Evolutionary conservation across 1,284 basidiomycete genomes (phyloP).

Genomic region (Malassezia pachydermatis): DNA sequence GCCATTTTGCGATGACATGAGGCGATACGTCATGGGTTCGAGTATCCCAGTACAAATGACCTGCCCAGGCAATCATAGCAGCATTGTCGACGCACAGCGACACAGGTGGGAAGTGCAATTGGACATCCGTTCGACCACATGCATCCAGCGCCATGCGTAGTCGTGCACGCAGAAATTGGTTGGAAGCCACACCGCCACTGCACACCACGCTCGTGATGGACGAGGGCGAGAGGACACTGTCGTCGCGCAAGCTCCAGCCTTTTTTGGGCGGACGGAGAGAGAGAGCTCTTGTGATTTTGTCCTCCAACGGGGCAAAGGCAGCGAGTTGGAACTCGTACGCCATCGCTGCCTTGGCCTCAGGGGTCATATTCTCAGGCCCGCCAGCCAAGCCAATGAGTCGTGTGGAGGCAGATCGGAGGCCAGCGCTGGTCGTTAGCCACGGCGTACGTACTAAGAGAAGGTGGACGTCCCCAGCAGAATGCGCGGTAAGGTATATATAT

Average conservation of each 20-base stretch:
- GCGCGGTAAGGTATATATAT: slow-evolving; percentile 18
- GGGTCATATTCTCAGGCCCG: not conserved
- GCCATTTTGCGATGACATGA: slow-evolving; percentile 36
- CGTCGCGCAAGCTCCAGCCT: slow-evolving; percentile 16
- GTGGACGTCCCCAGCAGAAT: slow-evolving; percentile 25
- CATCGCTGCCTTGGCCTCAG: slow-evolving; percentile 1
- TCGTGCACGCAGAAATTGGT: slow-evolving; percentile 25
- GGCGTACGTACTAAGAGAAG: slow-evolving; percentile 32
- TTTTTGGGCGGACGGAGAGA: not conserved
- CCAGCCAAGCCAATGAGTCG: slow-evolving; percentile 18
- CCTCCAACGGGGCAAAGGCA: slow-evolving; percentile 37
- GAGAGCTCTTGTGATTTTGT: slow-evolving; percentile 28
- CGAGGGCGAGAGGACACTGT: not conserved
- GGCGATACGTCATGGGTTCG: slow-evolving; percentile 24
- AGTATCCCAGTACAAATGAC: slow-evolving; percentile 24
- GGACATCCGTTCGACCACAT: slow-evolving; percentile 20
- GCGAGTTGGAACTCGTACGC: slow-evolving; percentile 35
- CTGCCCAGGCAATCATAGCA: slow-evolving; percentile 44
- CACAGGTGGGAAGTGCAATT: slow-evolving; percentile 35
- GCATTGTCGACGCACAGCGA: slow-evolving; percentile 43
- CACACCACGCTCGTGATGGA: slow-evolving; percentile 30
- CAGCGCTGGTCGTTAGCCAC: slow-evolving; percentile 22
- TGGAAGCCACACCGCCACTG: slow-evolving; percentile 44
- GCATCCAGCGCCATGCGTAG: slow-evolving; percentile 22
- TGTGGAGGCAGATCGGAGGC: slow-evolving; percentile 27